Base-by-base conservation (phyloP, 805 yeast genomes). In the Wickerhamomyces rabaulensis region DNA sequence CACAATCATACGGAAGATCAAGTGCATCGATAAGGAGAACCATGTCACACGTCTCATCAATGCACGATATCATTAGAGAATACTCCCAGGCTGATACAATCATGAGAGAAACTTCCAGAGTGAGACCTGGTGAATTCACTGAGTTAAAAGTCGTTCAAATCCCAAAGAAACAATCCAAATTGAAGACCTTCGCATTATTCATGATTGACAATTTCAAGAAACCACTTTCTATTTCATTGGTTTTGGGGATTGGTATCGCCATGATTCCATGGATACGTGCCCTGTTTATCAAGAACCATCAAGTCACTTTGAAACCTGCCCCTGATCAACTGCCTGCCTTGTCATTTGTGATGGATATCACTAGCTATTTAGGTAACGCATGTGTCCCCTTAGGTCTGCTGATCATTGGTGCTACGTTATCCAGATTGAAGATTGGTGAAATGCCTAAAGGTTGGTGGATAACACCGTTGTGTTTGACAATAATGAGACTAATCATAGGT, bases 231-330 rank as follows among this genome's bases (percentile, higher is more conserved):
- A 52, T 86, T 22, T 69, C 95, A 2, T 74, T 89, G 20, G 74
- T 90, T 13, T 36, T 80, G 0, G 76, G 90, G 0, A 67, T 92
- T 40, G 70, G 73, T 1, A 69, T 87, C n/a, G 79, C 94, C 8
- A 86, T 91, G 84, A 77, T 92, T 17, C 96, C 97, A 1, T 92
- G 96, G 77, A 75, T 84, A 5, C 82, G 83, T 52, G 87, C 91
- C 0, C 69, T 88, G 16, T 88, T 87, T 60, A 82, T 80, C 16
- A 62, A 61, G 1, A 72, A 77, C 6, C 50, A 60, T 1, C 73
- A 73, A 25, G 55, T 42, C 1, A 62, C 68, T 5, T 51, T 90
- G 9, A 36, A 19, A 82, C 77, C 1, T 45, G 97, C 97, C 0
- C 98, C 98, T 0, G 98, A 91, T 64, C 70, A 73, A 2, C 72